Evolutionary conservation across 2,329 filamentous ascomycete species (phyloP).

Genomic region (Hypoxylon sp.): DNA sequence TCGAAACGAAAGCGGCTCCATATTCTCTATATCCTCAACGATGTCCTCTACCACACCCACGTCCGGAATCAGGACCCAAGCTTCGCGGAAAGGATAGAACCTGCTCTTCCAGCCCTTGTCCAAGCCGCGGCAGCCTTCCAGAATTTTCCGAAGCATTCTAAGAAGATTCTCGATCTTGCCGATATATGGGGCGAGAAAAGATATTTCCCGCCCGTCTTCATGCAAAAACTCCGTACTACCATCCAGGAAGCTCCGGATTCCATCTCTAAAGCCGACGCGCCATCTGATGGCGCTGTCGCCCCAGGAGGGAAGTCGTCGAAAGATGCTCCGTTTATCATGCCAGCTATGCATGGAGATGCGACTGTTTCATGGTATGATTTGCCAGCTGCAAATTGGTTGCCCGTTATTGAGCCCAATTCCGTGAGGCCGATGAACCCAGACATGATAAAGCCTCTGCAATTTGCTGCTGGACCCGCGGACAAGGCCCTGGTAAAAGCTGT

Average conservation of each 20-base stretch:
- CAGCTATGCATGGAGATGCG: conserved; percentile 78
- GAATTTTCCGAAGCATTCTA: conserved; percentile 69
- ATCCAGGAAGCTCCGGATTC: conserved; percentile 53
- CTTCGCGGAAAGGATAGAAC: conserved; percentile 65
- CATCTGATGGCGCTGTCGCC: conserved; percentile 36
- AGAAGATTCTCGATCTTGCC: conserved; percentile 70
- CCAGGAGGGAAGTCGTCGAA: conserved; percentile 54
- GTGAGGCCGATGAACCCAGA: conserved; percentile 75
- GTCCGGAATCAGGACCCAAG: conserved; percentile 57
- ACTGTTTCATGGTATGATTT: conserved; percentile 81
- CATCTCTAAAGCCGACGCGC: conserved; percentile 29
- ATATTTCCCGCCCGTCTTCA: conserved; percentile 65
- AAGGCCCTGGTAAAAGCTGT: conserved; percentile 71
- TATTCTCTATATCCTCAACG: conserved; percentile 79
- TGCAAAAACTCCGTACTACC: conserved; percentile 66
- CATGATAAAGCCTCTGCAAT: conserved; percentile 74
- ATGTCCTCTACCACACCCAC: conserved; percentile 75
- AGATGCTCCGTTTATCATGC: conserved; percentile 73
- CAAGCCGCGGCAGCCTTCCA: conserved; percentile 63
- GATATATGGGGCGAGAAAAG: conserved; percentile 73
- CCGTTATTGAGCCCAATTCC: conserved; percentile 79
- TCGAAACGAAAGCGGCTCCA: conserved; percentile 75
- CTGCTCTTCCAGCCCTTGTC: conserved; percentile 69
- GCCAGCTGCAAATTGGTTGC: conserved; percentile 82
- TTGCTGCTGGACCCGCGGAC: conserved; percentile 73